phyloP scores from a whole-genome alignment of 73 alveolate species.

The Effrenium voratum region DNA sequence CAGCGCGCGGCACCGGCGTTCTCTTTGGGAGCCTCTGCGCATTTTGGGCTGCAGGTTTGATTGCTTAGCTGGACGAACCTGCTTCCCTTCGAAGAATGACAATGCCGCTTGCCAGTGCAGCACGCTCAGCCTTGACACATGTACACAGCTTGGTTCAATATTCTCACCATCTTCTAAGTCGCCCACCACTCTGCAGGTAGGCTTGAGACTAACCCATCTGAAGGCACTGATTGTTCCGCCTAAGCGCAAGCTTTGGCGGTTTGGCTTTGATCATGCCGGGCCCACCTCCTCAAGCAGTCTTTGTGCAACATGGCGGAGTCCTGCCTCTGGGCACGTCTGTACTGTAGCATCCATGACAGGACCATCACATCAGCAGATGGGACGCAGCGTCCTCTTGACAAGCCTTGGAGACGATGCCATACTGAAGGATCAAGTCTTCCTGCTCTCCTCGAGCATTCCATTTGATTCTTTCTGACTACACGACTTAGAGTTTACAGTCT shows the following conservation, averaged over 20 bases:
- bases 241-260: too few species aligned
- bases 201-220: background rate
- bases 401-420: constrained; percentile 89
- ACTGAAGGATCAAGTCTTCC: constrained; percentile 57
- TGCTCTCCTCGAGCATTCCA: too few species aligned
- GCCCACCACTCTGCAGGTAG: constrained; percentile 28
- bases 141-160: background rate
- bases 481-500: too few species aligned
- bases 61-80: background rate
- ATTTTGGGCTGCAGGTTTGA: background rate
- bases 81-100: background rate
- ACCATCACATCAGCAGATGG: background rate
- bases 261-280: too few species aligned
- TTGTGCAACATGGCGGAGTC: too few species aligned
- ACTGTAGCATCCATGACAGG: background rate
- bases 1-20: constrained; percentile 26
- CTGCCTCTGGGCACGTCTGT: background rate
- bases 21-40: background rate
- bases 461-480: too few species aligned
- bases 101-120: constrained; percentile 82
- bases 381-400: constrained; percentile 29
- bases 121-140: constrained; percentile 53
- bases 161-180: background rate
- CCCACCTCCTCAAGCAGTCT: too few species aligned
- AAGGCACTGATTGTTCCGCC: too few species aligned